Conservation (phyloP, 306 rosid species). For the Medicago truncatula region DNA sequence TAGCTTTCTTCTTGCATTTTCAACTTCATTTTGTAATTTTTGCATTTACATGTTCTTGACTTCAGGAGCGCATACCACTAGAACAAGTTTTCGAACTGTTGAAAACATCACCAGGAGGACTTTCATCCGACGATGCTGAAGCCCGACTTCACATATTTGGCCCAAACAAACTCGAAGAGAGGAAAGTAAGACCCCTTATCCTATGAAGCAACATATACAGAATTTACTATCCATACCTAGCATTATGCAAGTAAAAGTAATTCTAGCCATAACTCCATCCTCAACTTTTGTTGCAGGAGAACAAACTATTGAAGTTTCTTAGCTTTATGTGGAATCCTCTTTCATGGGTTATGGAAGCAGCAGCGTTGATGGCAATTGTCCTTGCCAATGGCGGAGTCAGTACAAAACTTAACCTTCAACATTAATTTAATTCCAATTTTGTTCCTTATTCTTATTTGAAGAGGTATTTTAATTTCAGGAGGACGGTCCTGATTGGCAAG, state of each 20-base stretch:
- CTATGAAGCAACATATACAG: not conserved
- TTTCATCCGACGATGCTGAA: slow-evolving; percentile 79
- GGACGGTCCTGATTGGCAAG: slow-evolving; percentile 93
- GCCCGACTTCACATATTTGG: slow-evolving; percentile 74
- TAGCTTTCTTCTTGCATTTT: slow-evolving; percentile 20
- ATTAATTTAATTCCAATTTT: not conserved
- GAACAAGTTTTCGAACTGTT: slow-evolving; percentile 80
- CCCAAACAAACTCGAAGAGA: slow-evolving; percentile 80
- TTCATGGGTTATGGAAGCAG: slow-evolving; percentile 99
- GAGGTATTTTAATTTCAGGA: slow-evolving; percentile 58
- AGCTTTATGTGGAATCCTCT: slow-evolving; percentile 93
- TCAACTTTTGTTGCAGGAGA: slow-evolving; percentile 62
- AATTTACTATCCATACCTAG: too few relatives aligned
- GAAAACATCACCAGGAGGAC: slow-evolving; percentile 71
- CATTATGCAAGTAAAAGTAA: too few relatives aligned
- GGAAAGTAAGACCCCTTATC: slow-evolving; percentile 44
- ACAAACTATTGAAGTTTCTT: slow-evolving; percentile 76
- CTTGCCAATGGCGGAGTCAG: slow-evolving; percentile 95
- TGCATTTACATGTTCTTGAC: slow-evolving; percentile 25
- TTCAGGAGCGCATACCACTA: slow-evolving; percentile 78
- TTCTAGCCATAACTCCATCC: not conserved
- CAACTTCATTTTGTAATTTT: slow-evolving; percentile 20
- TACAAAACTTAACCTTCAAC: slow-evolving; percentile 23
- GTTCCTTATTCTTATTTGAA: slow-evolving; percentile 17
- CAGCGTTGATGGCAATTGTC: slow-evolving; percentile 84